A percentile compares a stretch with the other conserved stretches of the same genome.
phyloP scores from a whole-genome alignment of 2,329 filamentous ascomycete species.

The Camillea tinctor region DNA sequence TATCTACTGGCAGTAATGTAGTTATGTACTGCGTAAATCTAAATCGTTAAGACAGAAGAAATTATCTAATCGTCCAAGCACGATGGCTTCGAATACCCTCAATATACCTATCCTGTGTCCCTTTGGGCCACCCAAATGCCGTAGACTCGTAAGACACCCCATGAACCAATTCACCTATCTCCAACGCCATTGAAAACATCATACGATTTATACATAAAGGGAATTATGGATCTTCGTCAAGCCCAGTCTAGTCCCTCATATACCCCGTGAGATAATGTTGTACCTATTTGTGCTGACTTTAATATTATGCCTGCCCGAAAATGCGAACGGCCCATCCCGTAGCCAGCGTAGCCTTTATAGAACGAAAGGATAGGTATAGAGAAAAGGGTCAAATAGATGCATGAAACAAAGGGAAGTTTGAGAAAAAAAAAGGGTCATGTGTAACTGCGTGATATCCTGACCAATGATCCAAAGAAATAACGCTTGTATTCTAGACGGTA shows the following conservation, averaged over 20 bases:
- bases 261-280: background rate
- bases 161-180: background rate
- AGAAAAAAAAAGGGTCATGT: too few relatives aligned
- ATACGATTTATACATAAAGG: background rate
- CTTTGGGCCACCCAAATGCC: background rate
- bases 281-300: background rate
- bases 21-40: background rate
- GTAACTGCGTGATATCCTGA: too few relatives aligned
- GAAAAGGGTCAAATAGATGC: too few relatives aligned
- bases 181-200: background rate
- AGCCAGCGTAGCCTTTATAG: too few relatives aligned
- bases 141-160: background rate
- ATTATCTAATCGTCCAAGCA: background rate
- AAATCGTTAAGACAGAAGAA: background rate
- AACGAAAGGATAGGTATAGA: background rate
- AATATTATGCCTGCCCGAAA: background rate
- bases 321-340: background rate
- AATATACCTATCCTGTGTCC: background rate
- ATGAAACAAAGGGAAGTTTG: too few relatives aligned
- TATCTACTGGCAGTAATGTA: background rate
- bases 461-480: background rate
- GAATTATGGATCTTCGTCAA: background rate
- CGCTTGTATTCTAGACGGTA: background rate
- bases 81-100: background rate
- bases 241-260: background rate